Evolutionary conservation across 306 rosid species (phyloP).

Genomic region (Leucaena leucocephala): DNA sequence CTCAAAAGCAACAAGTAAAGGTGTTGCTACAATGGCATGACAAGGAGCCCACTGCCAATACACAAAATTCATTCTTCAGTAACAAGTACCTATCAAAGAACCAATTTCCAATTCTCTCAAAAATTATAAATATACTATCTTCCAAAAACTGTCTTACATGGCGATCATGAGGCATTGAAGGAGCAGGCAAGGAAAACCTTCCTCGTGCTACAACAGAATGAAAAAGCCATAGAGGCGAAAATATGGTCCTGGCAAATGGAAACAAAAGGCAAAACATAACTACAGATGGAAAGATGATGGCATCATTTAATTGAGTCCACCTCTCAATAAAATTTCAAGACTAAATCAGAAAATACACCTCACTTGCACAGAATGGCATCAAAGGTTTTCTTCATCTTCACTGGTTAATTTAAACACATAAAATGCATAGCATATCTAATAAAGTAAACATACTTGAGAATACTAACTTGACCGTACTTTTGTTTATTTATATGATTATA

Average conservation of each 20-base stretch:
- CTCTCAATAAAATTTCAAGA: slow-evolving; percentile 6
- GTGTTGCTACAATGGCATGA: slow-evolving; percentile 79
- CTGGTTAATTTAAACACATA: neutral
- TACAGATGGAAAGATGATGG: neutral
- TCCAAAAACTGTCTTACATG: slow-evolving; percentile 54
- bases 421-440: slow-evolving; percentile 1
- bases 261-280: slow-evolving; percentile 1
- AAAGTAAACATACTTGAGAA: neutral
- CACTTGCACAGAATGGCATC: slow-evolving; percentile 24
- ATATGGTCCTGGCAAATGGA: slow-evolving; percentile 62
- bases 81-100: slow-evolving; percentile 20
- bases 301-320: slow-evolving; percentile 12
- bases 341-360: neutral
- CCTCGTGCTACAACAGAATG: slow-evolving; percentile 80
- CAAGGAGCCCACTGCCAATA: slow-evolving; percentile 94
- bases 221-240: slow-evolving; percentile 79
- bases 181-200: slow-evolving; percentile 95
- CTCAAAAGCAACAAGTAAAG: slow-evolving; percentile 91
- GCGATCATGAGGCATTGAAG: slow-evolving; percentile 79
- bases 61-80: slow-evolving; percentile 35
- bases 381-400: slow-evolving; percentile 29
- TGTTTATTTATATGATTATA: slow-evolving; percentile 9
- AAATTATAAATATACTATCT: slow-evolving; percentile 27
- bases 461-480: slow-evolving; percentile 1
- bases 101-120: slow-evolving; percentile 24